Evolutionary conservation across 2,329 filamentous ascomycete genomes (phyloP).

Genomic region (Fusarium papillatum): DNA sequence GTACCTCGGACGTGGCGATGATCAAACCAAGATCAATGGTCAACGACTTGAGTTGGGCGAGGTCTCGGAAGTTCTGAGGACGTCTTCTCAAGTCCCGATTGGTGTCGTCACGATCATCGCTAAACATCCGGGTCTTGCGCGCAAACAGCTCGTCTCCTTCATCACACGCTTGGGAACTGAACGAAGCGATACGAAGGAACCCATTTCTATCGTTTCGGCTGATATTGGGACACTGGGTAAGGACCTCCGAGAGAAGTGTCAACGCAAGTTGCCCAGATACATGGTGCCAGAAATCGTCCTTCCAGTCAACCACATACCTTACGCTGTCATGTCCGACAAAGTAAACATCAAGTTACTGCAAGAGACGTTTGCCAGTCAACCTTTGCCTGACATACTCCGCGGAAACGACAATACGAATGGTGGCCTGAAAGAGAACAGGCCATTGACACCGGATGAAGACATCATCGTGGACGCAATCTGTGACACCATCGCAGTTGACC

Average conservation of each 20-base stretch:
- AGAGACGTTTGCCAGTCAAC: background rate
- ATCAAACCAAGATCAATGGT: slow-evolving; percentile 2
- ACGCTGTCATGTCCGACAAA: background rate
- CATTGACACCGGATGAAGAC: slow-evolving; percentile 1
- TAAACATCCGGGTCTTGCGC: background rate
- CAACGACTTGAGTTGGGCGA: slow-evolving; percentile 1
- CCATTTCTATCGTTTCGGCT: background rate
- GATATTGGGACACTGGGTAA: background rate
- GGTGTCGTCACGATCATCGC: background rate
- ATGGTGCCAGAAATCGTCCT: slow-evolving; percentile 3
- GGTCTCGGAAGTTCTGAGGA: background rate
- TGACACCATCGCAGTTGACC: background rate
- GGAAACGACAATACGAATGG: background rate
- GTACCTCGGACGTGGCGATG: background rate
- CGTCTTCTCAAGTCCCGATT: background rate
- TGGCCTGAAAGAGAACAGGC: background rate
- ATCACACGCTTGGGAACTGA: background rate
- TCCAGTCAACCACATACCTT: slow-evolving; percentile 1
- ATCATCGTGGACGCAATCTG: background rate
- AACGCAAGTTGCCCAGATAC: slow-evolving; percentile 1
- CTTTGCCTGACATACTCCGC: background rate
- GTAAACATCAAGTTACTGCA: background rate
- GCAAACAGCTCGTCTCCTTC: slow-evolving; percentile 2
- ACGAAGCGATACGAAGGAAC: background rate
- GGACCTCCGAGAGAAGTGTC: background rate